Base-by-base conservation (phyloP, 495 filamentous ascomycete species). In the Penicillium antarcticum region DNA sequence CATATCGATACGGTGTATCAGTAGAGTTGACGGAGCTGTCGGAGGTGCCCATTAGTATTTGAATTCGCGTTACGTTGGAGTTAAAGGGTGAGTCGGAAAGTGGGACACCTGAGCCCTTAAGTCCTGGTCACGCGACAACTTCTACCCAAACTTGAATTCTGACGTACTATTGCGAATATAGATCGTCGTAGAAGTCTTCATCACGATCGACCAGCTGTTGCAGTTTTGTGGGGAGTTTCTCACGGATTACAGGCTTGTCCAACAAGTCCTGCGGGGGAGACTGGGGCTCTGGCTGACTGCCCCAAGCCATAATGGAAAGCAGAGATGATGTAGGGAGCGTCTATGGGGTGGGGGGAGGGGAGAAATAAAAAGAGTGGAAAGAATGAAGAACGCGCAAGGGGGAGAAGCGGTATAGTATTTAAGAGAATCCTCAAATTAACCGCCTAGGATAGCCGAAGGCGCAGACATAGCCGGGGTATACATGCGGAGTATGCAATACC, bases 1-100 rank as follows among this genome's bases (percentile, higher is more conserved):
- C 94, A 68, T 96, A 98, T 56, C 94, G 89, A 64, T 91, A 73
- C 55, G 83, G 83, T 53, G 86, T 87, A 42, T 96, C 87, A 36
- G 91, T 97, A 6, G 90, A 86, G 53, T 95, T 84, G 19, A 84
- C 77, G 16, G 81, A 85, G 66, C 91, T 95, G 55, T 41, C 29
- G 12, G 56, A 52, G 41, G 57, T 43, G 43, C 36, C 33, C 46
- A 57, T 66, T 5, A 50, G 57, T 52, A 62, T 43, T 36, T 50
- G 10, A 31, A 45, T 35, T 32, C 7, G 35, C 23, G 40, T 41
- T 56, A 35, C 5, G 21, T 18, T 26, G 40, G 57, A 51, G 47
- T 21, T 14, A 26, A 44, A 45, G 35, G 16, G 37, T 33, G 16
- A 32, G 29, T 18, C 34, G 31, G 43, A 35, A 53, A 48, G 51